These are phyloP conservation scores for Dendrothele bispora DNA, from an alignment of 768 basidiomycete species.

Conservation along the genomic window DNA sequence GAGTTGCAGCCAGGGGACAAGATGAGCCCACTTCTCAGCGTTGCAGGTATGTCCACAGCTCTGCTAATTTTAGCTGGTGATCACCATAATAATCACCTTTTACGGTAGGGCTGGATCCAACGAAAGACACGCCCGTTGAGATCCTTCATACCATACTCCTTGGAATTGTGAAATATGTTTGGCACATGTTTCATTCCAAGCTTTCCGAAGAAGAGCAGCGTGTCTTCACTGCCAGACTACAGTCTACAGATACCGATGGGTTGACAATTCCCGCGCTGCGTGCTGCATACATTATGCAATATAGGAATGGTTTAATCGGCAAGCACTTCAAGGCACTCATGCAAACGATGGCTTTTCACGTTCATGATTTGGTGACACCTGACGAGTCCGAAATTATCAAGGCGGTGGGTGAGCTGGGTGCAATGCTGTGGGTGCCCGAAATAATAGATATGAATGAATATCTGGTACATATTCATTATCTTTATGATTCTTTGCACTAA, in stretches of 20 bases:
- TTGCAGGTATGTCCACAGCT: constrained; percentile 27
- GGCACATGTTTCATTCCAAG: no score
- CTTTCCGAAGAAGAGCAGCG: constrained; percentile 27
- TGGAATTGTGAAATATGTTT: no score
- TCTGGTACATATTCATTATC: constrained; percentile 18
- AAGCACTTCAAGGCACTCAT: no score
- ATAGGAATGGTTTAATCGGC: no score
- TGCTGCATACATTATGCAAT: no score
- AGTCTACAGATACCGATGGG: constrained; percentile 28
- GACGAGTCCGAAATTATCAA: constrained; percentile 30
- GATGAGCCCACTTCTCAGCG: constrained; percentile 30
- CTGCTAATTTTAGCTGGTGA: constrained; percentile 27
- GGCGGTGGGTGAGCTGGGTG: no score
- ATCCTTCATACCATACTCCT: no score
- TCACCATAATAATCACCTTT: no score
- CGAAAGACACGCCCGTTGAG: constrained; percentile 38
- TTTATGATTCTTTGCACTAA: not conserved
- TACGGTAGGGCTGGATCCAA: constrained; percentile 10
- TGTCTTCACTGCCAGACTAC: constrained; percentile 26
- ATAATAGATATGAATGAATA: constrained; percentile 34
- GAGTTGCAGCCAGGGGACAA: constrained; percentile 17
- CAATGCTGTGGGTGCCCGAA: no score
- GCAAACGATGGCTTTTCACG: constrained; percentile 35
- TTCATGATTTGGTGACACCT: constrained; percentile 29
- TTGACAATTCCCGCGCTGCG: constrained; percentile 31